phyloP scores from a whole-genome alignment of 345 rosid genomes.

The Barbarea vulgaris region DNA sequence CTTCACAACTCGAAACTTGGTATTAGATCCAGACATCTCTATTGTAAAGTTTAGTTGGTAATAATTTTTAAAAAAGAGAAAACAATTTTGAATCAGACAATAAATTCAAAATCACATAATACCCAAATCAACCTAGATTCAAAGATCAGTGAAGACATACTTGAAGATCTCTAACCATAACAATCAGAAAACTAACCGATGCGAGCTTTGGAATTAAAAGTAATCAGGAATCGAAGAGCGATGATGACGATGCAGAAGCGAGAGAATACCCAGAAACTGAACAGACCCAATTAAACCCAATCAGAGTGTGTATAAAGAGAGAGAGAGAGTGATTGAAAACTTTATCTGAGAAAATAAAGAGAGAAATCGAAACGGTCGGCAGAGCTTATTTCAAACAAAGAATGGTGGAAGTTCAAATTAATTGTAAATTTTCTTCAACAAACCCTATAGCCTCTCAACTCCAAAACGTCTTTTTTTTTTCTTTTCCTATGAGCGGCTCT shows the following conservation, averaged over 20 bases:
- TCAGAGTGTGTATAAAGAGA: not conserved
- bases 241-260: not conserved
- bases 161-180: slow-evolving; percentile 16
- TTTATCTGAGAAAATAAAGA: slow-evolving; percentile 25
- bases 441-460: slow-evolving; percentile 48
- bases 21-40: not conserved
- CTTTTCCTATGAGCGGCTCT: slow-evolving; percentile 30
- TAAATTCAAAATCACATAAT: slow-evolving; percentile 3
- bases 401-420: slow-evolving; percentile 54
- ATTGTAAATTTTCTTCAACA: slow-evolving; percentile 10
- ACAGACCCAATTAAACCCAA: slow-evolving; percentile 32
- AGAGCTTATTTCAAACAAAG: slow-evolving; percentile 55
- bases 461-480: slow-evolving; percentile 26
- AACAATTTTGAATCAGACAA: not conserved
- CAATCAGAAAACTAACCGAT: slow-evolving; percentile 42
- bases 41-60: not conserved
- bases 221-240: slow-evolving; percentile 15
- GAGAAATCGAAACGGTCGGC: slow-evolving; percentile 52
- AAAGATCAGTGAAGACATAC: slow-evolving; percentile 29
- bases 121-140: slow-evolving; percentile 9
- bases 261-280: slow-evolving; percentile 45
- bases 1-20: not conserved
- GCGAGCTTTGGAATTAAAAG: slow-evolving; percentile 38
- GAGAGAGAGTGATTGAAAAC: not conserved
- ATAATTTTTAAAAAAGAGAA: not conserved